These are phyloP conservation scores for Leptographium flavum DNA, from an alignment of 2,329 filamentous ascomycete genomes.

Conservation along the genomic window DNA sequence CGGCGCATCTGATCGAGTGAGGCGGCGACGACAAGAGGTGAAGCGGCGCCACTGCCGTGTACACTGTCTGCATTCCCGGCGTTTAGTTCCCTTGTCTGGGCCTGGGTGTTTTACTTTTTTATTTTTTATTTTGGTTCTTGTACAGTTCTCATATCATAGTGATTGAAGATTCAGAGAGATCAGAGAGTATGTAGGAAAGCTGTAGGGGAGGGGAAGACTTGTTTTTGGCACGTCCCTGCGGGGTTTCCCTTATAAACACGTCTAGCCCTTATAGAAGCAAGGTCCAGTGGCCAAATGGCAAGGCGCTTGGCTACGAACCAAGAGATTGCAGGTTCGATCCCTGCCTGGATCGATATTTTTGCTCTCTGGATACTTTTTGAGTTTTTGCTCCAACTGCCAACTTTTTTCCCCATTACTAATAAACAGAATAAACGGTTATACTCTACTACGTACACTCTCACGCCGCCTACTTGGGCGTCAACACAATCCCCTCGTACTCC, in stretches of 20 bases:
- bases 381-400: too few relatives aligned
- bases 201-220: too few relatives aligned
- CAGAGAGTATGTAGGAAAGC: too few relatives aligned
- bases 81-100: neutral
- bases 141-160: neutral
- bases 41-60: too few relatives aligned
- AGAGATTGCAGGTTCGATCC: constrained; percentile 23
- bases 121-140: neutral
- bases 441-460: neutral
- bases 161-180: too few relatives aligned
- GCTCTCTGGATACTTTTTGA: neutral
- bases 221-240: neutral
- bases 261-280: too few relatives aligned
- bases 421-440: neutral
- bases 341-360: constrained; percentile 15
- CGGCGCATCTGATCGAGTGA: constrained; percentile 15
- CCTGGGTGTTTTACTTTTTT: neutral
- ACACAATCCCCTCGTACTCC: constrained; percentile 84
- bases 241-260: neutral
- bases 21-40: too few relatives aligned
- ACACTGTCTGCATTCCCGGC: constrained; percentile 10
- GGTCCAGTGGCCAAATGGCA: constrained; percentile 19
- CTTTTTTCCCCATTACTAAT: too few relatives aligned
- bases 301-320: constrained; percentile 24
- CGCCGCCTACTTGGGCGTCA: constrained; percentile 39